Evolutionary conservation across 139 green algal species (phyloP), one percentile per base, ranked within the genome.

Genomic region (Chlorella sp.): DNA sequence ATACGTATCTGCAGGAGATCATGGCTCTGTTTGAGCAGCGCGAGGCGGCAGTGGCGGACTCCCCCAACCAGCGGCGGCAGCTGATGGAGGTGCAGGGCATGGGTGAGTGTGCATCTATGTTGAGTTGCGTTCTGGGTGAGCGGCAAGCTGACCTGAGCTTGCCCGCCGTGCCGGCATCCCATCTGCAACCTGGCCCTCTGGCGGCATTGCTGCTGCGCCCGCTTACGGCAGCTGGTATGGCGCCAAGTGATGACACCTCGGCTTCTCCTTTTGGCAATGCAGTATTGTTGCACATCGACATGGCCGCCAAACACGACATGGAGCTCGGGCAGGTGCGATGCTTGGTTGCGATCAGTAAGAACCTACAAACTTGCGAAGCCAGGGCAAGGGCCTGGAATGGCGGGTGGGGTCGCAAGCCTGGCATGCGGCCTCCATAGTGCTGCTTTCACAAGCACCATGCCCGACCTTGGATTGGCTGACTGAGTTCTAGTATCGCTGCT

Each of bases 261-360:
- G 13, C 21, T 12, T 71, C 64, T 11, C 64, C 64, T 41, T 1
- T 39, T 2, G 15, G 25, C 18, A 4, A 3, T 38, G 63, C 85
- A 62, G 78, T 86, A 28, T 51, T 89, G 51, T 55, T 89, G 67
- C 75, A 89, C 28, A 85, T 89, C 12, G 85, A 89, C 51, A 80
- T 85, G 85, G 85, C 78, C 1, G 51, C 41, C 32, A 89, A 89
- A 74, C 68, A 89, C 68, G 85, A 89, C 55, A 79, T 55, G 26
- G 85, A 85, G 55, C 64, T 89, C 51, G 85, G 85, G 17, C 57
- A 65, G 57, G 70, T 79, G 51, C 63, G 82, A 18, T 67, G 26
- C n/a, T n/a, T n/a, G n/a, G n/a, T n/a, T n/a, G n/a, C n/a, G n/a
- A n/a, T n/a, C n/a, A n/a, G n/a, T n/a, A n/a, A n/a, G n/a, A n/a